Conservation (phyloP, 805 yeast species). For the Spathaspora passalidarum region DNA sequence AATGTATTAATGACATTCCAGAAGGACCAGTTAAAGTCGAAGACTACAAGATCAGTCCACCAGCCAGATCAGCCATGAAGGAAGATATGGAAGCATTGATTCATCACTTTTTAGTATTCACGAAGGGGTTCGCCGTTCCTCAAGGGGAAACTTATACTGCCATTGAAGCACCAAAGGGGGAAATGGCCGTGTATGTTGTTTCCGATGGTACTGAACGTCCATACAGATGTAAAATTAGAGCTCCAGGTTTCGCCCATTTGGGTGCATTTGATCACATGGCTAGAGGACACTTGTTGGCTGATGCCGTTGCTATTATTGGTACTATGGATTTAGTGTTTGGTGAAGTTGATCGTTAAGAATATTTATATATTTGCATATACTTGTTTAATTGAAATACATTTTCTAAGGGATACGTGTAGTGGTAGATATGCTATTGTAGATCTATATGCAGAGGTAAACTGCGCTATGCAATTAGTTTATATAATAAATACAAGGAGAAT, state of each 20-base stretch:
- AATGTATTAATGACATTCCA: constrained; percentile 88
- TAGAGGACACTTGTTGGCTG: constrained; percentile 84
- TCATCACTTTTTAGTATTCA: constrained; percentile 83
- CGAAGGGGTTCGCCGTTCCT: constrained; percentile 87
- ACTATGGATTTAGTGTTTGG: constrained; percentile 95
- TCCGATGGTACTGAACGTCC: constrained; percentile 90
- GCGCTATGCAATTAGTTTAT: constrained; percentile 1
- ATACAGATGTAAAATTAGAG: constrained; percentile 87
- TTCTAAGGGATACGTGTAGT: neutral
- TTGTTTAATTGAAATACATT: neutral
- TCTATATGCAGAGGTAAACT: too few relatives aligned
- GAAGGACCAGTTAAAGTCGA: constrained; percentile 90
- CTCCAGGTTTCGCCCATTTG: constrained; percentile 91
- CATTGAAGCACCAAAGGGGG: constrained; percentile 94
- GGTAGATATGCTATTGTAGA: neutral
- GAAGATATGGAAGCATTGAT: constrained; percentile 91
- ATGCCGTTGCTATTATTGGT: constrained; percentile 91
- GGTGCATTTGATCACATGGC: constrained; percentile 86
- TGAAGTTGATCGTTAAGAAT: constrained; percentile 86
- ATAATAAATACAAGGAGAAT: constrained; percentile 6
- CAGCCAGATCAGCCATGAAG: constrained; percentile 79
- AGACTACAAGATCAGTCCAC: constrained; percentile 82
- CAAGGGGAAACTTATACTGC: constrained; percentile 90
- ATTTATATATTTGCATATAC: constrained; percentile 1
- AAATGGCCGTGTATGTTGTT: constrained; percentile 87